Conservation (phyloP, 257 asterid species). For the Henckelia pumila region DNA sequence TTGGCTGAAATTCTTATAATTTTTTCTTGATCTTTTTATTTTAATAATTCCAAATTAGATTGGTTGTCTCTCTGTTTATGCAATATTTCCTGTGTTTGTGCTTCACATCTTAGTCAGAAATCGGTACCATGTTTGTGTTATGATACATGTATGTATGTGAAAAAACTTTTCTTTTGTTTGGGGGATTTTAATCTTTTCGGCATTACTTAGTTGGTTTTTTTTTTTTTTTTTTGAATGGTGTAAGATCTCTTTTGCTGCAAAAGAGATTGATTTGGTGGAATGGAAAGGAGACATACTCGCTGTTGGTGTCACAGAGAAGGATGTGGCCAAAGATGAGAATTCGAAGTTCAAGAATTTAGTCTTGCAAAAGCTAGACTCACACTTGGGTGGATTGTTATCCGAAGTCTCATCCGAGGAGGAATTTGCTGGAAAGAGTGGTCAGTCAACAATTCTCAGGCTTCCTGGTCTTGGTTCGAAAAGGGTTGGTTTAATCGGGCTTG, state of each 20-base stretch:
- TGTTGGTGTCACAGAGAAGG: constrained; percentile 82
- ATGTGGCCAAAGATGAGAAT: constrained; percentile 72
- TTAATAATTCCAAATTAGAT: background rate
- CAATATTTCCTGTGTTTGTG: background rate
- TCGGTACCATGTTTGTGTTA: background rate
- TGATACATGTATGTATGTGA: background rate
- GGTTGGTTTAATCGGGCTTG: constrained; percentile 79
- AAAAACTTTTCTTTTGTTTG: background rate
- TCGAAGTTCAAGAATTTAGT: constrained; percentile 62
- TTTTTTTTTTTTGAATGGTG: constrained; percentile 21
- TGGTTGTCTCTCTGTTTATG: background rate
- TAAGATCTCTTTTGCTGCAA: constrained; percentile 79
- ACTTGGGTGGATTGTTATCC: constrained; percentile 70
- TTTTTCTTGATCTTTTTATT: background rate
- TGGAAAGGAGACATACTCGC: constrained; percentile 99
- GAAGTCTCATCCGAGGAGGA: constrained; percentile 85
- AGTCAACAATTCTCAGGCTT: constrained; percentile 74
- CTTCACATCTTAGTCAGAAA: background rate
- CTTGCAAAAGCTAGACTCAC: constrained; percentile 71
- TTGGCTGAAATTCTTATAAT: background rate
- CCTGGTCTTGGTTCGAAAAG: constrained; percentile 78
- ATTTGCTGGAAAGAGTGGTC: constrained; percentile 87
- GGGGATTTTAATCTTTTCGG: background rate
- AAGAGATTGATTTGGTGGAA: constrained; percentile 77
- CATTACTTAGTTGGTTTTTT: constrained; percentile 18